Conservation (phyloP, 2,329 filamentous ascomycete species). For the Talaromyces sp. region DNA sequence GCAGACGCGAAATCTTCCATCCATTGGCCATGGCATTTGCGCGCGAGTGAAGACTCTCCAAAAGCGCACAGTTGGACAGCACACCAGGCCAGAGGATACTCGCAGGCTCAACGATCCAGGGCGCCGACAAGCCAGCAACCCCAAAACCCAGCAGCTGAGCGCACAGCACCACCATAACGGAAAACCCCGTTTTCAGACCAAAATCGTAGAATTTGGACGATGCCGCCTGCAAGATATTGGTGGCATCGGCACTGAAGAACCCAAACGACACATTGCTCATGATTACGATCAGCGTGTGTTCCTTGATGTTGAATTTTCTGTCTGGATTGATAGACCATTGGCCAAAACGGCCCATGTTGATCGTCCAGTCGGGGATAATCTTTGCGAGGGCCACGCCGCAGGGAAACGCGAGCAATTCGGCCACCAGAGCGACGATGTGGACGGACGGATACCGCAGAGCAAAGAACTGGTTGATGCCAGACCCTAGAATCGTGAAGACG, state of each 20-base stretch:
- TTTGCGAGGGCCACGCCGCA: constrained; percentile 37
- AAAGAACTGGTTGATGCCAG: constrained; percentile 46
- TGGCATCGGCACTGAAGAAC: constrained; percentile 42
- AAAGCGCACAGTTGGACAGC: constrained; percentile 35
- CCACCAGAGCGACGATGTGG: constrained; percentile 41
- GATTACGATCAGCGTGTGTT: constrained; percentile 43
- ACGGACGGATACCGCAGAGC: constrained; percentile 42
- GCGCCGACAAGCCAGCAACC: constrained; percentile 32
- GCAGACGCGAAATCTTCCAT: constrained; percentile 36
- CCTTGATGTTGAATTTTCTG: constrained; percentile 44
- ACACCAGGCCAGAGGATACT: constrained; percentile 37
- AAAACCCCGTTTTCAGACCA: constrained; percentile 34
- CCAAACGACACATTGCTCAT: constrained; percentile 49
- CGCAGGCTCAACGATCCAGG: constrained; percentile 37
- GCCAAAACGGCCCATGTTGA: constrained; percentile 15
- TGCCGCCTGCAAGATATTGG: constrained; percentile 44
- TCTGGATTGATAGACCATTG: constrained; percentile 36
- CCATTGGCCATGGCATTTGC: constrained; percentile 34
- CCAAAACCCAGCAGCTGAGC: constrained; percentile 39
- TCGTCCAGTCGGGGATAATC: constrained; percentile 32
- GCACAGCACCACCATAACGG: constrained; percentile 34
- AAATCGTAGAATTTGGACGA: constrained; percentile 37
- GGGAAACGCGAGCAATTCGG: constrained; percentile 41
- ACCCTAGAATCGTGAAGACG: constrained; percentile 41
- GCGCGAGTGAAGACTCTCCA: constrained; percentile 35